Evolutionary conservation across 768 basidiomycete species (phyloP).

Genomic region (Mycena epipterygia): DNA sequence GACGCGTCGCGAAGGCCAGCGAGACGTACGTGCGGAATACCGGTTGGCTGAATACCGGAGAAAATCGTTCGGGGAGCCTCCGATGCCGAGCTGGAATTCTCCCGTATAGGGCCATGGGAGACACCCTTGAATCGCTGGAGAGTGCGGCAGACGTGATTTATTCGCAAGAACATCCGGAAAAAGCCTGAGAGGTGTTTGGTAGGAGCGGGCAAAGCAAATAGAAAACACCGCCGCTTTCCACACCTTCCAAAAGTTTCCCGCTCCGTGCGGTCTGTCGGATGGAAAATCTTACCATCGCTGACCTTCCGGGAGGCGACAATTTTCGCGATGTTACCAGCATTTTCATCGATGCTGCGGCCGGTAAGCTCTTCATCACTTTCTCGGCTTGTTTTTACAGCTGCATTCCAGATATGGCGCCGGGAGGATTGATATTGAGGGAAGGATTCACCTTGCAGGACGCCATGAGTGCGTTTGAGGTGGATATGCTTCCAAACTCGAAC

Average conservation of each 20-base stretch:
- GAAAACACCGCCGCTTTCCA: slow-evolving; percentile 11
- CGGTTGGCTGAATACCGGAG: slow-evolving; percentile 95
- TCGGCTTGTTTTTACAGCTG: slow-evolving; percentile 19
- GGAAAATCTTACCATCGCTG: slow-evolving; percentile 10
- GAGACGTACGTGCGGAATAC: slow-evolving; percentile 83
- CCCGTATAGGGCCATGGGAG: background rate
- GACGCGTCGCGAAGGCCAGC: slow-evolving; percentile 9
- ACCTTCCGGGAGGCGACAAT: slow-evolving; percentile 68
- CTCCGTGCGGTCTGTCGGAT: slow-evolving; percentile 20
- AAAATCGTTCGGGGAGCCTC: slow-evolving; percentile 68
- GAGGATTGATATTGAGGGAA: slow-evolving; percentile 74
- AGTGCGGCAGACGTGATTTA: slow-evolving; percentile 8
- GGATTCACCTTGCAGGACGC: slow-evolving; percentile 86
- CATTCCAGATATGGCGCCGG: slow-evolving; percentile 69
- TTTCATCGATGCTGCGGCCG: slow-evolving; percentile 72
- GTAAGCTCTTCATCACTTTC: slow-evolving; percentile 52
- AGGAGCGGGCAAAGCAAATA: background rate
- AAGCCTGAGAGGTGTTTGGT: slow-evolving; percentile 4
- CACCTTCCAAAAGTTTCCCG: background rate
- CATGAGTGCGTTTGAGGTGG: slow-evolving; percentile 94
- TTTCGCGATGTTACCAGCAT: slow-evolving; percentile 75
- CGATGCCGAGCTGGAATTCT: background rate
- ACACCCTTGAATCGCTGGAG: background rate
- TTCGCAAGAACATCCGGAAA: slow-evolving; percentile 19
- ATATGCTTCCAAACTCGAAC: slow-evolving; percentile 34